These are phyloP conservation scores for Cylindrotheca closterium DNA, from an alignment of 108 stramenopile species.

Conservation along the genomic window DNA sequence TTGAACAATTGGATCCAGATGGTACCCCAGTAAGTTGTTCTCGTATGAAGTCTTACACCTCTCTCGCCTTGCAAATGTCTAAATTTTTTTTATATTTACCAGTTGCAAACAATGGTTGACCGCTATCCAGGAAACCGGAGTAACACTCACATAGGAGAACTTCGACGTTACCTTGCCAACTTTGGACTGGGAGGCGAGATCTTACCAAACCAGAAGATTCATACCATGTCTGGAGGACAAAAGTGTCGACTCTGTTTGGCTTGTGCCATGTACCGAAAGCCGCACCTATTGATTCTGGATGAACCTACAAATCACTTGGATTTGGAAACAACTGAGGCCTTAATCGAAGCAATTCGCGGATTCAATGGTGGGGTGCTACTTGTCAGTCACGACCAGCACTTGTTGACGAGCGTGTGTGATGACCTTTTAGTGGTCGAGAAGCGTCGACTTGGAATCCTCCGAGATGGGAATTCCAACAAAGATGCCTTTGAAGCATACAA, in stretches of 20 bases:
- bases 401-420: slow-evolving; percentile 78
- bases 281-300: slow-evolving; percentile 63
- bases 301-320: slow-evolving; percentile 50
- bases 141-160: slow-evolving; percentile 55
- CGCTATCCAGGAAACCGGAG: slow-evolving; percentile 75
- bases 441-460: slow-evolving; percentile 42
- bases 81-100: too few species aligned
- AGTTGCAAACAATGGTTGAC: slow-evolving; percentile 73
- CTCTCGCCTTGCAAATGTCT: too few species aligned
- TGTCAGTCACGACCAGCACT: slow-evolving; percentile 88
- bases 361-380: slow-evolving; percentile 84
- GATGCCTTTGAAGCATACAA: slow-evolving; percentile 84
- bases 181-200: slow-evolving; percentile 41
- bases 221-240: slow-evolving; percentile 85
- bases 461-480: slow-evolving; percentile 49
- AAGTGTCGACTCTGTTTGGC: slow-evolving; percentile 85
- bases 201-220: slow-evolving; percentile 73
- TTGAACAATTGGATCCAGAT: slow-evolving; percentile 89
- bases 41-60: too few species aligned
- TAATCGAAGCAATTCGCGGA: slow-evolving; percentile 73
- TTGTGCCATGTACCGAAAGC: slow-evolving; percentile 65
- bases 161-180: slow-evolving; percentile 48
- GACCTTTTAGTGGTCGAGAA: slow-evolving; percentile 85
- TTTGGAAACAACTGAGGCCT: slow-evolving; percentile 72
- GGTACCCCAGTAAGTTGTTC: too few species aligned